Base-by-base conservation (phyloP, 495 filamentous ascomycete species). In the Hypoxylon fragiforme region DNA sequence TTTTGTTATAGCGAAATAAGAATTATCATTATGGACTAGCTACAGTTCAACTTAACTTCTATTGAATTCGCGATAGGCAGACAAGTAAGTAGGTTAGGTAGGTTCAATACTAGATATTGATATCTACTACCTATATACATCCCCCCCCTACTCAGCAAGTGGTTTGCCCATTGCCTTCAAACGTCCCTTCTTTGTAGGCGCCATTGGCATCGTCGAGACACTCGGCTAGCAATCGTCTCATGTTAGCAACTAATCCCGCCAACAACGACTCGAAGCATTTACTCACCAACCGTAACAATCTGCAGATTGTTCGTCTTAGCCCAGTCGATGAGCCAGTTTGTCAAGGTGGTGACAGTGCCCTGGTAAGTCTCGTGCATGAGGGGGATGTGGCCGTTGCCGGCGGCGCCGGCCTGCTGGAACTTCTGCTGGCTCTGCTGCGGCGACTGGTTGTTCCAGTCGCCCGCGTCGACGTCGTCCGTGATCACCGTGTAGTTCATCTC, bases 351-450 rank as follows among this genome's bases (percentile, higher is more conserved):
- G 9, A 79, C 77, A 2, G 77, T 81, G 18, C 63, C 54, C 16
- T 65, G 46, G 48, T 81, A 79, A 18, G 70, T 73, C 73, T 82
- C 79, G 54, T 82, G 79, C 78, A 81, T 81, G 28, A 82, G 67
- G 7, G 76, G 70, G 51, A 82, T 81, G 37, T 81, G 78, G 3
- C 77, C 78, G 37, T 74, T 73, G 5, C 77, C 78, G 7, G 54
- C 44, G 5, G 76, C 61, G 11, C 78, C 78, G 1, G 78, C 76
- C 31, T 65, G 56, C 21, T 60, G 44, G 65, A 82, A 80, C 44
- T 54, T 53, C 57, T 67, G 54, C 65, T 78, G 22, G 65, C 70
- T 76, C 66, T 74, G 68, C 49, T 54, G 20, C 2, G 77, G 71
- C 1, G 68, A 65, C 34, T 73, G 36, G 63, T 71, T 73, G 69